These are phyloP conservation scores for Penicillium alfredii DNA, from an alignment of 495 filamentous ascomycete genomes.

Conservation along the genomic window DNA sequence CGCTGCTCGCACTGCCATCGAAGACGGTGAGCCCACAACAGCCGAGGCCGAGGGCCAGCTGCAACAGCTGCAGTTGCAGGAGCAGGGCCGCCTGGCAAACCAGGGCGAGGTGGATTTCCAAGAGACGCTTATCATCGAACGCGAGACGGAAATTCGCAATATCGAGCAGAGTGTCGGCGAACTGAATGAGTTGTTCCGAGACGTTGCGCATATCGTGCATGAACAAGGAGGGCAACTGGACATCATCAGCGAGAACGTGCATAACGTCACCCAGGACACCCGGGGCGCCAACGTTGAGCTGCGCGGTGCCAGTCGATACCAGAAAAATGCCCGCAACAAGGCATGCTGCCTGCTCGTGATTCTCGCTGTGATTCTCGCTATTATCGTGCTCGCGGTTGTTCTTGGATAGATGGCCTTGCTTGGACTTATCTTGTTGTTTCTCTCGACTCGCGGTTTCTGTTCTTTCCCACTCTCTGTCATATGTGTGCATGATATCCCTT, in stretches of 20 bases:
- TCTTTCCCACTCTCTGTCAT: slow-evolving; percentile 11
- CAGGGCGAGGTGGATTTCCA: slow-evolving; percentile 98
- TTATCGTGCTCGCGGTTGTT: slow-evolving; percentile 80
- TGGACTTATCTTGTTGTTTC: slow-evolving; percentile 2
- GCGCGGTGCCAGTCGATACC: slow-evolving; percentile 74
- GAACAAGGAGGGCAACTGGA: slow-evolving; percentile 90
- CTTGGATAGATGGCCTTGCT: slow-evolving; percentile 44
- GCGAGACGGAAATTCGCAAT: slow-evolving; percentile 90
- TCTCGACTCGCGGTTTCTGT: slow-evolving; percentile 2
- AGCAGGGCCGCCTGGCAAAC: slow-evolving; percentile 73
- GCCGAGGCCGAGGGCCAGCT: slow-evolving; percentile 39
- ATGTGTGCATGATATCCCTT: slow-evolving; percentile 27
- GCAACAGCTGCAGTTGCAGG: slow-evolving; percentile 65
- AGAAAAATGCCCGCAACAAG: slow-evolving; percentile 88
- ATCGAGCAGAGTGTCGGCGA: slow-evolving; percentile 96
- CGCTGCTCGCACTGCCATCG: slow-evolving; percentile 68
- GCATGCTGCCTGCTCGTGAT: slow-evolving; percentile 91
- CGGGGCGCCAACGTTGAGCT: slow-evolving; percentile 81
- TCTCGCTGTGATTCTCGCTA: slow-evolving; percentile 76
- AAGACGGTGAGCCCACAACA: slow-evolving; percentile 42
- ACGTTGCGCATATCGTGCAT: slow-evolving; percentile 91
- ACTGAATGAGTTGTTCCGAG: slow-evolving; percentile 91
- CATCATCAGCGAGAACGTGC: slow-evolving; percentile 81
- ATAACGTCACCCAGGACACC: slow-evolving; percentile 71
- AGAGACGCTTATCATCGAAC: slow-evolving; percentile 88